Conservation (phyloP, 2,329 filamentous ascomycete species). For the Cladosporium colombiae region DNA sequence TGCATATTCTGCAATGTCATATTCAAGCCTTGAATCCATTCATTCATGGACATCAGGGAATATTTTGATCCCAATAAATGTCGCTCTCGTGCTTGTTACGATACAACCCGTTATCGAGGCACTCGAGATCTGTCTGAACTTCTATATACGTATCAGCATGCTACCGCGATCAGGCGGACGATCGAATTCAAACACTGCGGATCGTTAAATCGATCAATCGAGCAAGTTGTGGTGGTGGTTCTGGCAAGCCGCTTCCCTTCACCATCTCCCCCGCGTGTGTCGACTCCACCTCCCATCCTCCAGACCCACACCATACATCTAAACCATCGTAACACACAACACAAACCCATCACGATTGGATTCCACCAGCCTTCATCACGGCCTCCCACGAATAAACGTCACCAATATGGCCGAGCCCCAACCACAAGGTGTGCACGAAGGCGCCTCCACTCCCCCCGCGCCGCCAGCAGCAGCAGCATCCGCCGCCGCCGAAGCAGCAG, state of each 20-base stretch:
- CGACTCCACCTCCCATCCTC: background rate
- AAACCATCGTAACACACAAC: background rate
- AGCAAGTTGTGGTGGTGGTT: background rate
- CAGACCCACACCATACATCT: background rate
- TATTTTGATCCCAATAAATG: too few species aligned
- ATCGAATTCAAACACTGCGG: background rate
- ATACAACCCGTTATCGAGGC: background rate
- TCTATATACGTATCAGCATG: background rate
- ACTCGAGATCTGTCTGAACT: background rate
- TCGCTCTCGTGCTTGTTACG: too few species aligned
- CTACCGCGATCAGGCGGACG: background rate
- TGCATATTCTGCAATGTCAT: too few species aligned
- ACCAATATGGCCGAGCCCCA: slow-evolving; percentile 62
- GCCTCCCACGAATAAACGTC: background rate
- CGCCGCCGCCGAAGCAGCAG: slow-evolving; percentile 74
- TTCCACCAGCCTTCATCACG: too few species aligned
- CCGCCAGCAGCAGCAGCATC: slow-evolving; percentile 65
- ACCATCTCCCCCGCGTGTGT: background rate
- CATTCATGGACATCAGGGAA: too few species aligned
- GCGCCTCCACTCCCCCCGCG: slow-evolving; percentile 59
- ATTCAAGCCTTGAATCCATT: too few species aligned
- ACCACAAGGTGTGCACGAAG: slow-evolving; percentile 59
- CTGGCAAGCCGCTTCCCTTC: background rate
- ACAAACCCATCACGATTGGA: background rate
- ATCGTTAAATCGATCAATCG: background rate